phyloP scores from a whole-genome alignment of 208 protist genomes.

The Leishmania lainsoni region DNA sequence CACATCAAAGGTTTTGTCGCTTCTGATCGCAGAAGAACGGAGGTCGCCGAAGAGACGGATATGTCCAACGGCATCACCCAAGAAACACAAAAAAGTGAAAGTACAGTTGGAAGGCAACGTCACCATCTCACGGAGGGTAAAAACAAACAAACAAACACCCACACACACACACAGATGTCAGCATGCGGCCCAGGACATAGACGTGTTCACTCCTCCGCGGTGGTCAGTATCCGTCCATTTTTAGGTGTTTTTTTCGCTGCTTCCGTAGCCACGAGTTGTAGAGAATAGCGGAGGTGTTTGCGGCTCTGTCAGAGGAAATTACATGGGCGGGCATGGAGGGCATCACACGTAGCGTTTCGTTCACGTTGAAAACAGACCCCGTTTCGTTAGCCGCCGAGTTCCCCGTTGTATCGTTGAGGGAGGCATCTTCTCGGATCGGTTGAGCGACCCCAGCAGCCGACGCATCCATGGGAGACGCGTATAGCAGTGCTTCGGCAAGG shows the following conservation, averaged over 20 bases:
- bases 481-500: constrained; percentile 17
- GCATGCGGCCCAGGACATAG: neutral
- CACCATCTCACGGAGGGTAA: neutral
- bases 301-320: constrained; percentile 26
- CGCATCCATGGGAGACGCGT: neutral
- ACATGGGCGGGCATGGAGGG: constrained; percentile 28
- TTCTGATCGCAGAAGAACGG: neutral
- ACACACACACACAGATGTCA: neutral
- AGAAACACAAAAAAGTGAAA: neutral
- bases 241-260: constrained; percentile 20
- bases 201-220: neutral
- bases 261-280: constrained; percentile 35
- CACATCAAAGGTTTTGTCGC: neutral
- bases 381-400: neutral
- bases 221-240: constrained; percentile 12
- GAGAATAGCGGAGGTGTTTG: constrained; percentile 32
- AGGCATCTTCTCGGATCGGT: neutral
- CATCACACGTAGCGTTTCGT: constrained; percentile 24
- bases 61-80: neutral
- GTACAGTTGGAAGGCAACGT: neutral
- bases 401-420: neutral
- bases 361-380: constrained; percentile 16
- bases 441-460: neutral
- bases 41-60: neutral
- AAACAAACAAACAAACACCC: no score